These are phyloP conservation scores for Auxenochlorella pyrenoidosa DNA, from an alignment of 139 green algal genomes.

Conservation along the genomic window DNA sequence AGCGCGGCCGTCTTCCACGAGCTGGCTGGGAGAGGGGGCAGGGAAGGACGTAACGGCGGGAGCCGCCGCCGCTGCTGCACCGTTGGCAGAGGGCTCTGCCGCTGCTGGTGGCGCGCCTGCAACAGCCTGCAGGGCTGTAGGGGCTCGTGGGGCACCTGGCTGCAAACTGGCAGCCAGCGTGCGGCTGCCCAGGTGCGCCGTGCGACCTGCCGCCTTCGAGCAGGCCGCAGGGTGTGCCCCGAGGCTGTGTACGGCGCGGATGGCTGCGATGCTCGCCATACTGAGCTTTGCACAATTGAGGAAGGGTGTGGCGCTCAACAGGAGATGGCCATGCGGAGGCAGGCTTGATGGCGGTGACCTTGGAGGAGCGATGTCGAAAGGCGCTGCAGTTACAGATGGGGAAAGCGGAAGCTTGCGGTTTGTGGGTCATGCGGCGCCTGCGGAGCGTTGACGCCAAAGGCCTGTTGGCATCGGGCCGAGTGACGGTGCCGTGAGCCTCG, in stretches of 20 bases:
- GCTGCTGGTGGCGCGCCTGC: background rate
- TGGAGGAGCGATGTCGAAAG: no score
- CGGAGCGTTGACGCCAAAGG: no score
- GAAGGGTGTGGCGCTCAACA: background rate
- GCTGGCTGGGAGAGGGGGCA: constrained; percentile 10
- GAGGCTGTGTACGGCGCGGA: background rate
- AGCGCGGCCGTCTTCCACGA: constrained; percentile 36
- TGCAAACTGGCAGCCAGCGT: background rate
- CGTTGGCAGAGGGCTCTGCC: background rate
- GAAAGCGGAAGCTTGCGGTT: no score
- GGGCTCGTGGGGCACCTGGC: background rate
- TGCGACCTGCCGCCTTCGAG: background rate
- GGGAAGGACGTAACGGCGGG: constrained; percentile 19
- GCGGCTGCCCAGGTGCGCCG: background rate
- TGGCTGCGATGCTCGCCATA: background rate
- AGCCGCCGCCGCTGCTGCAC: background rate
- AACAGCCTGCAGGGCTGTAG: background rate
- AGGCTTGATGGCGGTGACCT: no score
- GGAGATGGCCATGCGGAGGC: background rate
- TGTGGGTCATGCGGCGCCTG: no score
- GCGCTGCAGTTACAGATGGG: no score
- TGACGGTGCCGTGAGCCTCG: no score
- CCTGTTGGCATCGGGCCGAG: no score
- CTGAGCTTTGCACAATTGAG: background rate
- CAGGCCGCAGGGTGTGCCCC: background rate